Conservation (phyloP, 352 stramenopile genomes). For the Pythium chondricola region DNA sequence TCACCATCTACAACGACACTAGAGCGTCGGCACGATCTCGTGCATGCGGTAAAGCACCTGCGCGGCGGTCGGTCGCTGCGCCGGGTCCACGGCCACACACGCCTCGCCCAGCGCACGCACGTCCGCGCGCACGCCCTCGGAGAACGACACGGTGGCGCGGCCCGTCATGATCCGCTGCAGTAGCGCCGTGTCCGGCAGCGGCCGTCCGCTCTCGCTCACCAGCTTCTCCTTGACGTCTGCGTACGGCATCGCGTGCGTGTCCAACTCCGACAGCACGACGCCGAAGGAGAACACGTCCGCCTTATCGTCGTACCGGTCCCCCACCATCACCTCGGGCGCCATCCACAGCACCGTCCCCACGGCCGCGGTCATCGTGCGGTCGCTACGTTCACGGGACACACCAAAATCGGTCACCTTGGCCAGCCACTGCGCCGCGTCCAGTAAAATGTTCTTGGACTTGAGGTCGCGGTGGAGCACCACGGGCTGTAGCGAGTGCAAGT, state of each 20-base stretch:
- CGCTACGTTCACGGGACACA: constrained; percentile 17
- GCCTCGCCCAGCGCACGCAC: background rate
- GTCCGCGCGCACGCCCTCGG: background rate
- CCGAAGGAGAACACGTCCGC: constrained; percentile 16
- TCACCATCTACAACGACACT: too few species aligned
- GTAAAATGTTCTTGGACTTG: constrained; percentile 12
- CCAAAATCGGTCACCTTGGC: constrained; percentile 29
- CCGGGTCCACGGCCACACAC: constrained; percentile 6
- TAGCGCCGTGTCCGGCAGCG: constrained; percentile 3
- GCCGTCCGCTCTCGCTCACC: background rate
- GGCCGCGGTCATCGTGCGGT: constrained; percentile 25
- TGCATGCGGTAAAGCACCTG: constrained; percentile 14
- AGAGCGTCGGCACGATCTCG: background rate
- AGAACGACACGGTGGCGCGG: constrained; percentile 5
- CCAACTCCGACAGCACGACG: constrained; percentile 17
- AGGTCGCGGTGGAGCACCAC: constrained; percentile 12
- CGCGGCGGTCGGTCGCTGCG: background rate
- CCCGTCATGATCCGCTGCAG: constrained; percentile 9
- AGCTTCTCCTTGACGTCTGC: background rate
- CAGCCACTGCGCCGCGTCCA: constrained; percentile 17
- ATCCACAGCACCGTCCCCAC: constrained; percentile 34
- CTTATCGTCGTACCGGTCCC: constrained; percentile 23
- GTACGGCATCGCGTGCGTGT: constrained; percentile 14
- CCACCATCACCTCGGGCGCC: constrained; percentile 29
- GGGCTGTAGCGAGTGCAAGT: constrained; percentile 26